Evolutionary conservation across 805 yeast species (phyloP).

Genomic region (Jamesozyma gamospora): DNA sequence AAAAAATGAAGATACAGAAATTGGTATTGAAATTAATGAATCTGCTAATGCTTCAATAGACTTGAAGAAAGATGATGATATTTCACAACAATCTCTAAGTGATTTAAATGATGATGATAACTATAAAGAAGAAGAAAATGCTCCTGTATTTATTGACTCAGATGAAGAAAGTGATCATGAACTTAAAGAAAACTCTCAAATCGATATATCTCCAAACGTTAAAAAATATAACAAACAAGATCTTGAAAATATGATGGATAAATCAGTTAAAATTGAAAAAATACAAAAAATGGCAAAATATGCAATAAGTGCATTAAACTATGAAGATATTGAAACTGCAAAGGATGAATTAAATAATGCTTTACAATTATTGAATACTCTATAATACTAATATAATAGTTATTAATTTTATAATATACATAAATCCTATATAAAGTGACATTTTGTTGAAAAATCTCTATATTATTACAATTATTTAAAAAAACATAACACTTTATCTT

Average conservation of each 20-base stretch:
- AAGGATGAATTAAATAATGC: conserved; percentile 49
- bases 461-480: no score
- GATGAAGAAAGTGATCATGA: conserved; percentile 3
- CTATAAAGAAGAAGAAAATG: not conserved
- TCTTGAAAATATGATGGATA: conserved; percentile 41
- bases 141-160: not conserved
- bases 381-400: no score
- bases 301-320: conserved; percentile 70
- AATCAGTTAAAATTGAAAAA: conserved; percentile 44
- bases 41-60: not conserved
- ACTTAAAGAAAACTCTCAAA: not conserved
- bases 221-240: conserved; percentile 28
- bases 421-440: not conserved
- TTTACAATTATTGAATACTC: conserved; percentile 32
- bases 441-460: no score
- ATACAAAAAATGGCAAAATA: conserved; percentile 65
- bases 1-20: conserved; percentile 2
- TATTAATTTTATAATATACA: not conserved
- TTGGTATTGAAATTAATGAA: not conserved
- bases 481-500: no score
- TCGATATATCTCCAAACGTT: not conserved
- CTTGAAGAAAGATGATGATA: not conserved
- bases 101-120: not conserved
- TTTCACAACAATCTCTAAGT: no score
- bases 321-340: conserved; percentile 65